Evolutionary conservation across 306 rosid genomes (phyloP), one percentile per base, ranked within the genome.

Genomic region (Prunus mume): DNA sequence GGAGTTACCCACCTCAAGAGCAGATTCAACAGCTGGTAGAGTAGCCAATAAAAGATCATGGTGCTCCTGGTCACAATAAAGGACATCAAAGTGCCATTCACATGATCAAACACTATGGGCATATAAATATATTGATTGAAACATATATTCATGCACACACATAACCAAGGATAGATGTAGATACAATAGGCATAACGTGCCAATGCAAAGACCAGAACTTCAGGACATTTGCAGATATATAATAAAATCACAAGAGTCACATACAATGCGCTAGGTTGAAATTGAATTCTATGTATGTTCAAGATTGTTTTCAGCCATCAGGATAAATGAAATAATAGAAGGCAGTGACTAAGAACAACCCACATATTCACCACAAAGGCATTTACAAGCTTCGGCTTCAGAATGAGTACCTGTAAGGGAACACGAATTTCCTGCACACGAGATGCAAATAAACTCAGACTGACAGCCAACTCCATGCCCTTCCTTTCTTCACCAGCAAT

Each of bases 401-500:
- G 65, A 84, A 73, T 57, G 61, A 27, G 74, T 58, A 79, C 98
- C 98, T 91, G 97, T 52, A 93, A 85, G 77, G 98, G 96, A 83
- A 93, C 96, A 34, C 98, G 97, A 65, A 91, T 91, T 88, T 93
- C 98, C 87, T 91, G 98, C 79, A 93, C 98, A 79, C 98, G 87
- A 67, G 98, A 93, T 66, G 98, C 97, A 90, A 93, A 93, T 79
- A 93, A 81, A 87, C 97, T 91, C 83, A 93, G 88, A 90, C 97
- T 93, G 81, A 93, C 97, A 87, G 98, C 98, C 86, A 91, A 86
- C 84, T 93, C 98, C 98, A 93, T 93, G 77, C 98, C 98, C 84
- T 87, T 93, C 83, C 98, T 91, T 87, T 93, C 98, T 86, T 93
- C 98, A 78, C 96, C 96, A 38, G 97, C 98, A 78, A 93, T 93